Evolutionary conservation across 495 filamentous ascomycete species (phyloP).

Genomic region (Cercophora newfieldiana): DNA sequence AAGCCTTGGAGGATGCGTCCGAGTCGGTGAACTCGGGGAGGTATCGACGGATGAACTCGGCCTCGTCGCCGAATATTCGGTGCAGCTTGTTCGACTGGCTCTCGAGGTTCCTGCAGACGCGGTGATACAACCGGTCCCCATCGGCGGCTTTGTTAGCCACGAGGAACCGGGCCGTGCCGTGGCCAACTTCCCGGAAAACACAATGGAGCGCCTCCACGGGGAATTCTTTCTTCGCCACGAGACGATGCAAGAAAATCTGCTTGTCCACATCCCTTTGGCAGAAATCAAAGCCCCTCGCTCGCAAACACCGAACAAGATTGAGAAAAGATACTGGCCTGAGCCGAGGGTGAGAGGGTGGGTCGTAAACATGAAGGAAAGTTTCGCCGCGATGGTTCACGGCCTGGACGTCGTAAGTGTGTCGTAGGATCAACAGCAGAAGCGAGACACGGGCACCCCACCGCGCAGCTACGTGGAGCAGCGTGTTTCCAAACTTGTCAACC

Average conservation of each 20-base stretch:
- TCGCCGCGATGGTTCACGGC: conserved; percentile 35
- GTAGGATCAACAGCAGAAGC: conserved; percentile 31
- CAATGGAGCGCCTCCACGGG: conserved; percentile 33
- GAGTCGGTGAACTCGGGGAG: conserved; percentile 34
- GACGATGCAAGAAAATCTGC: conserved; percentile 32
- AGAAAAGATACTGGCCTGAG: conserved; percentile 34
- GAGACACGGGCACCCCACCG: conserved; percentile 37
- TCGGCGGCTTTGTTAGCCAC: conserved; percentile 32
- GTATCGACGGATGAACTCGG: conserved; percentile 36
- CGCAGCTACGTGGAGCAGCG: conserved; percentile 35
- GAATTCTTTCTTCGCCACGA: conserved; percentile 31
- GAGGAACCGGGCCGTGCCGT: conserved; percentile 35
- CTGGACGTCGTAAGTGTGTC: conserved; percentile 33
- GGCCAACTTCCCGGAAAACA: conserved; percentile 34
- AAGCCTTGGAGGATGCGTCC: conserved; percentile 16
- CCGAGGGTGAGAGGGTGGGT: conserved; percentile 29
- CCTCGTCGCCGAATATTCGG: conserved; percentile 37
- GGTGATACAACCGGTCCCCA: conserved; percentile 34
- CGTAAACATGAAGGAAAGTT: conserved; percentile 37
- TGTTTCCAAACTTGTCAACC: conserved; percentile 35
- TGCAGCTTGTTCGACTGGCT: conserved; percentile 32
- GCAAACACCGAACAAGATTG: conserved; percentile 33
- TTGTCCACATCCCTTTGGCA: conserved; percentile 35
- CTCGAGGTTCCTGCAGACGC: conserved; percentile 33
- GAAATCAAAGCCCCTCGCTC: conserved; percentile 35